Base-by-base conservation (phyloP, 306 rosid species). In the Spatholobus suberectus region DNA sequence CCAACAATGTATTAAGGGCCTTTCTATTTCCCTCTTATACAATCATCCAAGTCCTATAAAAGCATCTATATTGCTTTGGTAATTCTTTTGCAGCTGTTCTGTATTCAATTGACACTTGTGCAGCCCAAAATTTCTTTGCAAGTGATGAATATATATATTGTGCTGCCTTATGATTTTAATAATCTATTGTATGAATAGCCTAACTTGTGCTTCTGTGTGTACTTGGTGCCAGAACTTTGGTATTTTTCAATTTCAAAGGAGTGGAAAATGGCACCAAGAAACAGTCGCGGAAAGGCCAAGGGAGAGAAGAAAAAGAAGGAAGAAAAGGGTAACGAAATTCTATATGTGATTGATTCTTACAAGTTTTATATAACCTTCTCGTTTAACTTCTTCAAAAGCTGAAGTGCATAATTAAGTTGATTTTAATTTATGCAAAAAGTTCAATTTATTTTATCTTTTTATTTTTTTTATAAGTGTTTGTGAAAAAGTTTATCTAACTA, bases 281-380 rank as follows among this genome's bases (percentile, higher is more conserved):
- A 90, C 94, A 92, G 66, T 71, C 96, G 97, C 43, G 98, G 96
- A 80, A 95, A 90, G 90, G 88, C 90, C 35, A 95, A 87, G 80
- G 98, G 90, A 57, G 98, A 95, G 74, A 95, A 92, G 93, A 95
- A 93, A 95, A 95, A 92, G 94, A 93, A 95, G 84, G 98, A 95
- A 79, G 98, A 92, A 18, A 93, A 93, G 87, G 92, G 97, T 92
- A 87, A 37, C 1, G 18, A 23, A 81, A 0, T 81, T 59, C 5
- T 63, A 11, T 27, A 1, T 44, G 34, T 26, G 4, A 54, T 29
- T 1, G 18, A 27, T 27, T 14, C 15, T 23, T 58, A 10, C 15
- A 1, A 2, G 17, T 7, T 20, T 51, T 7, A 20, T 20, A 7
- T 2, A 52, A 18, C 18, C 18, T 0, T 52, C 59, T 52, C 4